A percentile compares a stretch with the other conserved stretches of the same genome.
phyloP scores from a whole-genome alignment of 2,329 filamentous ascomycete genomes.

The Graphilbum fragrans region DNA sequence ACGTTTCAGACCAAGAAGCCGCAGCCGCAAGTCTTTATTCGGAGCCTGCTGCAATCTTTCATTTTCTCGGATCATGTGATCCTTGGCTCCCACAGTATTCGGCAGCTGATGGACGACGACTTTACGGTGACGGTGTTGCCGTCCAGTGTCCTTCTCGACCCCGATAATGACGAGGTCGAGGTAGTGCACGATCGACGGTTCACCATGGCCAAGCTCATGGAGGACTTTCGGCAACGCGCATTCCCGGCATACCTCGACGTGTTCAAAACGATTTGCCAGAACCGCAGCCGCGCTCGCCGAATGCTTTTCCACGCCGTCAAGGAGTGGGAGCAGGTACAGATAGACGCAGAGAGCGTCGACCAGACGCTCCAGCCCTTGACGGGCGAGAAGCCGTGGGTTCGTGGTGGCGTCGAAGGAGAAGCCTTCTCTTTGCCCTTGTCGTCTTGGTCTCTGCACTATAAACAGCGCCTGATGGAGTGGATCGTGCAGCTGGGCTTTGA shows the following conservation, averaged over 20 bases:
- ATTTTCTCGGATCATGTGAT: conserved; percentile 63
- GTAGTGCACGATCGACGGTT: conserved; percentile 61
- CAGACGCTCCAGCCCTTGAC: conserved; percentile 49
- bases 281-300: conserved; percentile 77
- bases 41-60: conserved; percentile 65
- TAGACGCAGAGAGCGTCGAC: conserved; percentile 70
- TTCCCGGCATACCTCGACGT: conserved; percentile 70
- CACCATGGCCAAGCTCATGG: conserved; percentile 61
- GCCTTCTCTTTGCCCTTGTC: conserved; percentile 58
- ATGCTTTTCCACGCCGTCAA: conserved; percentile 75
- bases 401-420: neutral
- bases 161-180: conserved; percentile 65
- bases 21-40: conserved; percentile 71
- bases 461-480: conserved; percentile 77
- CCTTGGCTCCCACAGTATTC: conserved; percentile 54
- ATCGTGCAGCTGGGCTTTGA: conserved; percentile 91
- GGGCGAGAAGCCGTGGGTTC: conserved; percentile 39
- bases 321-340: conserved; percentile 49
- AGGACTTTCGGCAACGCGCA: conserved; percentile 49
- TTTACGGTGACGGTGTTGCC: conserved; percentile 68
- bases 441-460: conserved; percentile 84
- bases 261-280: conserved; percentile 76
- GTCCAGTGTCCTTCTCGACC: conserved; percentile 56
- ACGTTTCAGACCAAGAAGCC: conserved; percentile 69
- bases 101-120: conserved; percentile 70